Evolutionary conservation across 805 yeast genomes (phyloP).

Genomic region (Saccharomycopsis capsularis): DNA sequence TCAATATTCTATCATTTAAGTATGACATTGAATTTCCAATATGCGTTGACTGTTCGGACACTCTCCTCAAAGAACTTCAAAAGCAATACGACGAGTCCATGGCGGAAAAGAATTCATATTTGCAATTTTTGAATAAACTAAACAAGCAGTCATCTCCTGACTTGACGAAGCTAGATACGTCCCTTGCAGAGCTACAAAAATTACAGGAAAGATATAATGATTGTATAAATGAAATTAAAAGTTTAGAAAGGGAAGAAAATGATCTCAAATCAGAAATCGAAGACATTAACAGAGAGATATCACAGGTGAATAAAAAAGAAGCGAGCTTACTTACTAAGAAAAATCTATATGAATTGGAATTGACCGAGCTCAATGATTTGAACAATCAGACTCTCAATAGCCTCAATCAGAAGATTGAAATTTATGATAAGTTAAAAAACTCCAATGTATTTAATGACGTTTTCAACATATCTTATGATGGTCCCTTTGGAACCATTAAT

Average conservation of each 20-base stretch:
- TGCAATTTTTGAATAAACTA: constrained; percentile 63
- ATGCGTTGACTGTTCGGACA: constrained; percentile 76
- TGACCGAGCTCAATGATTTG: constrained; percentile 44
- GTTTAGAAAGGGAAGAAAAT: constrained; percentile 33
- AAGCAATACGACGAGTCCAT: constrained; percentile 64
- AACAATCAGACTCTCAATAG: constrained; percentile 57
- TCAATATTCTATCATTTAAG: constrained; percentile 62
- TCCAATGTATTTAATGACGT: constrained; percentile 79
- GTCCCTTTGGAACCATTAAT: constrained; percentile 81
- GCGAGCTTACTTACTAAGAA: constrained; percentile 39
- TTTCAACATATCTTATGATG: constrained; percentile 78
- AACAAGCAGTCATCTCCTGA: constrained; percentile 36
- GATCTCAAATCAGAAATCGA: constrained; percentile 37
- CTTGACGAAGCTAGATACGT: constrained; percentile 23
- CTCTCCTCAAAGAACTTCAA: constrained; percentile 57
- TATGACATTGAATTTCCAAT: constrained; percentile 81
- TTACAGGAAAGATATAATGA: constrained; percentile 36
- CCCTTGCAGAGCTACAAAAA: constrained; percentile 24
- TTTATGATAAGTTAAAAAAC: constrained; percentile 62
- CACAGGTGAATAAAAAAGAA: constrained; percentile 41
- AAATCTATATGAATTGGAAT: constrained; percentile 51
- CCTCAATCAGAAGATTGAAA: constrained; percentile 54
- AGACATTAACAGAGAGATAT: constrained; percentile 43
- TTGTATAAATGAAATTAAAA: constrained; percentile 40
- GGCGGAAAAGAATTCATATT: constrained; percentile 71